Conservation (phyloP, 176 grass and related monocot species). For the Eragrostis nindensis region DNA sequence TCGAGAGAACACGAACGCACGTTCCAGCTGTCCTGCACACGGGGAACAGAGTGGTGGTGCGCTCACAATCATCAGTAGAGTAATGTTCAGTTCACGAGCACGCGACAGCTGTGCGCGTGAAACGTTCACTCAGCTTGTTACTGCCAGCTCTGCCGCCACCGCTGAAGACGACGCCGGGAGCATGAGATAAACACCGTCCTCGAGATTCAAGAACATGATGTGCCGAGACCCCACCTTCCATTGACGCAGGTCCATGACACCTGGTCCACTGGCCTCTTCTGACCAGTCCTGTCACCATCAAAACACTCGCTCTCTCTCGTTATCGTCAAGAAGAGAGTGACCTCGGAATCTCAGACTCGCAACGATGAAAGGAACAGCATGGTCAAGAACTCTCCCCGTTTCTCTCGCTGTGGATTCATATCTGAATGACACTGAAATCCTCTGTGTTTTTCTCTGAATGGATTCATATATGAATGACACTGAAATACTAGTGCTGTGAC, state of each 20-base stretch:
- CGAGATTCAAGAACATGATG: too few relatives aligned
- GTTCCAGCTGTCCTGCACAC: too few relatives aligned
- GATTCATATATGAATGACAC: too few relatives aligned
- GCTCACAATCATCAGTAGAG: too few relatives aligned
- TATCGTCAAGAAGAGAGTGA: slow-evolving; percentile 1
- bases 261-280: not conserved
- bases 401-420: too few relatives aligned
- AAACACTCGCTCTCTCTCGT: not conserved
- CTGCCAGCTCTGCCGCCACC: not conserved
- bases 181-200: not conserved
- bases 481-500: not conserved
- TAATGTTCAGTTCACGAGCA: too few relatives aligned
- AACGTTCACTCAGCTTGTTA: not conserved
- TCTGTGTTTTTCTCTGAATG: too few relatives aligned
- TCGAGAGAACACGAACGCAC: too few relatives aligned
- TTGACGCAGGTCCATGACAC: not conserved
- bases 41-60: too few relatives aligned
- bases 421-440: too few relatives aligned
- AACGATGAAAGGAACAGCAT: slow-evolving; percentile 16
- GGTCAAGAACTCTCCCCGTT: not conserved
- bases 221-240: slow-evolving; percentile 8
- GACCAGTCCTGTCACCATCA: not conserved
- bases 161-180: not conserved
- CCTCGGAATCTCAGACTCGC: slow-evolving; percentile 19
- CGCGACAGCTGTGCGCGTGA: too few relatives aligned